phyloP scores from a whole-genome alignment of 495 filamentous ascomycete genomes.

The Sabuloglossum arenarium region DNA sequence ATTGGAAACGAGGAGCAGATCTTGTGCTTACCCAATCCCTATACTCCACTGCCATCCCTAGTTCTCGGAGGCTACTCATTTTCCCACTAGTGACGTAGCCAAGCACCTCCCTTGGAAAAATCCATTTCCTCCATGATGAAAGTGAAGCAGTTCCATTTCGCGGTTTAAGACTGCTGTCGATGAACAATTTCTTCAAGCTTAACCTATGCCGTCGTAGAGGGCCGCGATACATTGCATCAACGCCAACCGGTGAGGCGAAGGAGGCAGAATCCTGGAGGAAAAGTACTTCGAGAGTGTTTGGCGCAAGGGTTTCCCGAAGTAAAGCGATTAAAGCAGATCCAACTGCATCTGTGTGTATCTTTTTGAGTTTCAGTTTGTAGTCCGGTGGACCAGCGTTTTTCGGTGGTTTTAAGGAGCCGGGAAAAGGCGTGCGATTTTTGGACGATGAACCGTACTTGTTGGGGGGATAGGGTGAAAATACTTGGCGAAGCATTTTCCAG shows the following conservation, averaged over 20 bases:
- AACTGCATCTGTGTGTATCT: slow-evolving; percentile 68
- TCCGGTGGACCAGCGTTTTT: slow-evolving; percentile 16
- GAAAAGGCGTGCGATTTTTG: slow-evolving; percentile 1
- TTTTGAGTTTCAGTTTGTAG: slow-evolving; percentile 54
- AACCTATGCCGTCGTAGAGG: slow-evolving; percentile 48
- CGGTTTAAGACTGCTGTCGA: slow-evolving; percentile 44
- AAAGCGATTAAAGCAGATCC: slow-evolving; percentile 60
- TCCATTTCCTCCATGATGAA: slow-evolving; percentile 50
- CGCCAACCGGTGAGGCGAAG: slow-evolving; percentile 35
- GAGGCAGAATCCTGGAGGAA: slow-evolving; percentile 57
- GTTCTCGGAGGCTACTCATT: slow-evolving; percentile 55
- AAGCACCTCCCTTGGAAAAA: slow-evolving; percentile 51
- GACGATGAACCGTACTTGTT: slow-evolving; percentile 5
- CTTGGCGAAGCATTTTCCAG: slow-evolving; percentile 57
- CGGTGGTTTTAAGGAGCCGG: slow-evolving; percentile 5
- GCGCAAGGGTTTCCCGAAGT: slow-evolving; percentile 65
- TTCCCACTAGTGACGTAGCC: slow-evolving; percentile 63
- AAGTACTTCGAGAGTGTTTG: slow-evolving; percentile 66
- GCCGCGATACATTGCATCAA: slow-evolving; percentile 57
- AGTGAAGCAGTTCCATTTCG: slow-evolving; percentile 14
- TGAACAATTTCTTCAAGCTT: slow-evolving; percentile 56
- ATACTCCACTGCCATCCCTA: slow-evolving; percentile 59
- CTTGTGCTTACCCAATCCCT: slow-evolving; percentile 58
- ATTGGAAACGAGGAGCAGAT: slow-evolving; percentile 5
- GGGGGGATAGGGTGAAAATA: slow-evolving; percentile 36